These are phyloP conservation scores for Salix suchowensis DNA, from an alignment of 345 rosid species.

Conservation along the genomic window DNA sequence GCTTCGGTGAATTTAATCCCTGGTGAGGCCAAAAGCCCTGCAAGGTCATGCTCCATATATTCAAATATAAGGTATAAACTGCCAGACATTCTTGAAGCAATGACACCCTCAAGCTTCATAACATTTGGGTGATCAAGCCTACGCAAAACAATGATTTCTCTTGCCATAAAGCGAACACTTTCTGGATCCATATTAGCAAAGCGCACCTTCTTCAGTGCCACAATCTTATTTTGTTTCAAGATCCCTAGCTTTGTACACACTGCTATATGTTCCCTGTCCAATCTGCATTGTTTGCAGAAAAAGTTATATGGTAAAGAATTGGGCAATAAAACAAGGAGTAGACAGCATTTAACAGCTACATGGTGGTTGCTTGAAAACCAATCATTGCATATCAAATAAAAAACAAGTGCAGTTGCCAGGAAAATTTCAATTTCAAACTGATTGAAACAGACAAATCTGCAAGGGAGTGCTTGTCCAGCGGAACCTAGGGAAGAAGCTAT, in stretches of 20 bases:
- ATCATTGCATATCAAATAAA: neutral
- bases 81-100: slow-evolving; percentile 58
- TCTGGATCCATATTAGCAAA: slow-evolving; percentile 72
- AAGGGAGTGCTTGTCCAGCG: neutral
- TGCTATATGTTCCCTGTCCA: slow-evolving; percentile 80
- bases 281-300: slow-evolving; percentile 35
- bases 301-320: neutral
- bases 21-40: slow-evolving; percentile 52
- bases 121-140: slow-evolving; percentile 69
- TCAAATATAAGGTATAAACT: slow-evolving; percentile 63
- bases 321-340: neutral
- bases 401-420: neutral
- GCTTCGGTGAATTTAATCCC: slow-evolving; percentile 52
- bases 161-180: slow-evolving; percentile 72
- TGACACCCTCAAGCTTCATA: slow-evolving; percentile 73
- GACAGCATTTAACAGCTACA: neutral
- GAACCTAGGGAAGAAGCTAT: neutral
- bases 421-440: neutral
- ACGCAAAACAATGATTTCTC: slow-evolving; percentile 59
- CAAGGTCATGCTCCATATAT: slow-evolving; percentile 73
- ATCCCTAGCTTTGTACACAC: slow-evolving; percentile 67
- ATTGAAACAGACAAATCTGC: neutral
- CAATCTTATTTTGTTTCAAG: slow-evolving; percentile 55
- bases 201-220: slow-evolving; percentile 71
- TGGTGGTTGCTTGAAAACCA: neutral